These are phyloP conservation scores for Malassezia nana DNA, from an alignment of 1,284 basidiomycete genomes.

Conservation along the genomic window DNA sequence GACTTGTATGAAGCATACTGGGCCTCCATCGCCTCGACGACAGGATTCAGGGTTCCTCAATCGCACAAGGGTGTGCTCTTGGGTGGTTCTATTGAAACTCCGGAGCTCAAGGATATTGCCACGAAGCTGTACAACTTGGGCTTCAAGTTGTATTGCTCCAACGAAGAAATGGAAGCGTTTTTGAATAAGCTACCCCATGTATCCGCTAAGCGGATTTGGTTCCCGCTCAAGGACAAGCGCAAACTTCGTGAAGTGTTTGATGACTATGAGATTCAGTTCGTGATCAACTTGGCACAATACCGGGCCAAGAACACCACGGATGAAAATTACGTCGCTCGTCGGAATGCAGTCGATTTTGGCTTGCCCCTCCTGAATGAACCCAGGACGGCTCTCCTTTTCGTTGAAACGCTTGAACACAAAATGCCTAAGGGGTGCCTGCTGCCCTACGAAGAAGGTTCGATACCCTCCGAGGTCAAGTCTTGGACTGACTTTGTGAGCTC, in stretches of 20 bases:
- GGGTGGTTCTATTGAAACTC: slow-evolving; percentile 71
- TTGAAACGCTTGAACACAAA: slow-evolving; percentile 78
- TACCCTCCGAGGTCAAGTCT: slow-evolving; percentile 71
- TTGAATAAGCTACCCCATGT: slow-evolving; percentile 57
- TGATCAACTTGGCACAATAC: slow-evolving; percentile 81
- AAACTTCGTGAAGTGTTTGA: slow-evolving; percentile 73
- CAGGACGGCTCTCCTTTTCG: slow-evolving; percentile 76
- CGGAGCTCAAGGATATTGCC: slow-evolving; percentile 70
- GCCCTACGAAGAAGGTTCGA: slow-evolving; percentile 74
- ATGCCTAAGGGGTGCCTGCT: slow-evolving; percentile 72
- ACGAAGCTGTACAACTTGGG: slow-evolving; percentile 58
- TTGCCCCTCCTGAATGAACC: slow-evolving; percentile 79
- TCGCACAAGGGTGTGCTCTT: slow-evolving; percentile 70
- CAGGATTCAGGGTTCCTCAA: slow-evolving; percentile 76
- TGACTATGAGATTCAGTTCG: slow-evolving; percentile 87
- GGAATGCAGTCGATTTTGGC: slow-evolving; percentile 51
- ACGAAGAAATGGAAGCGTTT: slow-evolving; percentile 66
- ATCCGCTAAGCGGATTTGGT: slow-evolving; percentile 73
- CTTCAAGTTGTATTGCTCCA: slow-evolving; percentile 86
- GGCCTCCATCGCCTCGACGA: slow-evolving; percentile 77
- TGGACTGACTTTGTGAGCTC: slow-evolving; percentile 41
- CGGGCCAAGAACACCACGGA: slow-evolving; percentile 71
- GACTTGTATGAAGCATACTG: slow-evolving; percentile 95
- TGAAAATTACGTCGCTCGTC: slow-evolving; percentile 82
- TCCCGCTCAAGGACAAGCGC: slow-evolving; percentile 94